Conservation (phyloP, 202 grass and related monocot genomes). For the Brachypodium distachyon region DNA sequence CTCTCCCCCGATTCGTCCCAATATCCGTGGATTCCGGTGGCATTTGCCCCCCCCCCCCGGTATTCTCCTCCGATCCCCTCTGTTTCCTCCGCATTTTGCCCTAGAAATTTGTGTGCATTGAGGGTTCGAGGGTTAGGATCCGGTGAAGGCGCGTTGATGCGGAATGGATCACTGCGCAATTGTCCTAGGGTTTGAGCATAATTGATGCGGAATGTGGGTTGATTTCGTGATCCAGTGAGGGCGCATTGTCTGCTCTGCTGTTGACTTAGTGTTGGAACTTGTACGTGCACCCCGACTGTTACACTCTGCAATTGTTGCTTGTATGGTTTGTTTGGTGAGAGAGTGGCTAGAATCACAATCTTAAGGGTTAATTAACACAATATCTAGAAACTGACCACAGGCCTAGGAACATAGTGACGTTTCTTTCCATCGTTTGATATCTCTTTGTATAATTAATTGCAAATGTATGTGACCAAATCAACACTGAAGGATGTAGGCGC, state of each 20-base stretch:
- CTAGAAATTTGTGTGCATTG: too few species aligned
- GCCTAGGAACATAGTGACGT: background rate
- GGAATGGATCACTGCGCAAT: too few species aligned
- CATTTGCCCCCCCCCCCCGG: too few species aligned
- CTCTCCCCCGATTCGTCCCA: too few species aligned
- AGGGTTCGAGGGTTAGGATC: too few species aligned
- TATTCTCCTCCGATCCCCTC: too few species aligned
- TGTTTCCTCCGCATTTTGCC: too few species aligned
- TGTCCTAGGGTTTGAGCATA: background rate
- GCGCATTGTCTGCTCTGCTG: background rate
- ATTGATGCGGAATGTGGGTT: background rate
- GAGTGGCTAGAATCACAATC: too few species aligned
- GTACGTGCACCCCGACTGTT: background rate
- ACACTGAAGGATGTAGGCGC: background rate
- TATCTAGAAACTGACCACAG: background rate
- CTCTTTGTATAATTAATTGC: background rate
- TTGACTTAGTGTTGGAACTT: background rate
- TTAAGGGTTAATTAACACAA: too few species aligned
- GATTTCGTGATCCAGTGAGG: background rate
- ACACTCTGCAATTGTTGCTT: constrained; percentile 13
- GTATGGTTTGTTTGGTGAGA: constrained; percentile 33
- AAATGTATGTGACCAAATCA: background rate
- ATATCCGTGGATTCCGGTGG: too few species aligned
- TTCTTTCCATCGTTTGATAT: background rate
- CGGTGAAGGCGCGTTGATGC: too few species aligned